Conservation (phyloP, 1,284 basidiomycete species). For the Ceratobasidium sp. region DNA sequence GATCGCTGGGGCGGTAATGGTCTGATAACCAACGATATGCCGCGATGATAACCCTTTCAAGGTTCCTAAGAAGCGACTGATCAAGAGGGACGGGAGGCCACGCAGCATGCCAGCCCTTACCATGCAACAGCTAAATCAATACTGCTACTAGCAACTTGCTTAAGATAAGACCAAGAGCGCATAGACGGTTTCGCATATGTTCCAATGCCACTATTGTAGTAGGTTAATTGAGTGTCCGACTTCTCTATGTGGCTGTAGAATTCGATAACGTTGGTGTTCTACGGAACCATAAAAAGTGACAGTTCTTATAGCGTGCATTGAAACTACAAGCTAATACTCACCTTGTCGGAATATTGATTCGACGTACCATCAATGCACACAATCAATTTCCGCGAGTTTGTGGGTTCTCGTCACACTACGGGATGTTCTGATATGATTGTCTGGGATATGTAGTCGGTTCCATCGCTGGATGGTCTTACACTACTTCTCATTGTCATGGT, state of each 20-base stretch:
- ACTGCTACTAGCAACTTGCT: neutral
- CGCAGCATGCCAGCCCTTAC: too few relatives aligned
- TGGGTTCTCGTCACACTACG: too few relatives aligned
- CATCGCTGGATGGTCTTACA: too few relatives aligned
- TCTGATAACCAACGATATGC: slow-evolving; percentile 48
- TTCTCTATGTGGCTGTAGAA: slow-evolving; percentile 14
- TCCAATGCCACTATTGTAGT: slow-evolving; percentile 48
- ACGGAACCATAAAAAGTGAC: too few relatives aligned
- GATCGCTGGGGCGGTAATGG: slow-evolving; percentile 36
- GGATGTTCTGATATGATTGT: too few relatives aligned
- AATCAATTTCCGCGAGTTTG: neutral
- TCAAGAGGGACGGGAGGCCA: too few relatives aligned
- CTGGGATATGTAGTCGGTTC: too few relatives aligned
- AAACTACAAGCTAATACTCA: too few relatives aligned
- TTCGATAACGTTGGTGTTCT: slow-evolving; percentile 26
- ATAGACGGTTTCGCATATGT: slow-evolving; percentile 41
- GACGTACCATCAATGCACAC: slow-evolving; percentile 30
- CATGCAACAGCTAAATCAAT: slow-evolving; percentile 45
- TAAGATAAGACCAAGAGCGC: neutral
- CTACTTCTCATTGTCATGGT: too few relatives aligned
- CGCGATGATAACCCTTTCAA: slow-evolving; percentile 41
- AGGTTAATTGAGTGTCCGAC: slow-evolving; percentile 31
- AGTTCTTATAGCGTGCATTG: too few relatives aligned
- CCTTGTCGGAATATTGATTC: slow-evolving; percentile 20
- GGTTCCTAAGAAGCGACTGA: slow-evolving; percentile 31